Evolutionary conservation across 192 early-diverging fungal species (phyloP).

Genomic region (Entophlyctis luteolus): DNA sequence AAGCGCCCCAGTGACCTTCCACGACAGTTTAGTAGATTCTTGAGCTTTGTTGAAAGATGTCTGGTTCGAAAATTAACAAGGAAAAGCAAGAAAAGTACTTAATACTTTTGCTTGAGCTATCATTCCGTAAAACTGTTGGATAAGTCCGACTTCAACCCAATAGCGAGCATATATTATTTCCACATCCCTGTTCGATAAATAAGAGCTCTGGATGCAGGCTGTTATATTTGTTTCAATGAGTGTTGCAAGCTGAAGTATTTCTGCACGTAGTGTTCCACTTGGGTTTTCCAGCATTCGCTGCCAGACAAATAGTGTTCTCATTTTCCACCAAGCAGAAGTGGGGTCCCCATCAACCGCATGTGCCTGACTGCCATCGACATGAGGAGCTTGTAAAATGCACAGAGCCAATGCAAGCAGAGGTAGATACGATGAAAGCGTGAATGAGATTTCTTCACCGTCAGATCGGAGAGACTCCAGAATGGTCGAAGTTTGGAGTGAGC

Average conservation of each 20-base stretch:
- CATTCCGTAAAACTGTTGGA: conserved; percentile 72
- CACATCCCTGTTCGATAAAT: not conserved
- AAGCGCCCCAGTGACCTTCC: conserved; percentile 83
- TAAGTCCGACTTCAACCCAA: conserved; percentile 75
- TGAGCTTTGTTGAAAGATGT: conserved; percentile 70
- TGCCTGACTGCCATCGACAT: conserved; percentile 45
- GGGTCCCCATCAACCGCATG: conserved; percentile 7
- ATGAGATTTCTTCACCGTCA: conserved; percentile 81
- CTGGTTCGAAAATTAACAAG: conserved; percentile 34
- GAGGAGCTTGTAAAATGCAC: conserved; percentile 62
- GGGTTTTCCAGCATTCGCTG: conserved; percentile 70
- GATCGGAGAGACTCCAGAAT: conserved; percentile 38
- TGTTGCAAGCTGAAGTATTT: conserved; percentile 30
- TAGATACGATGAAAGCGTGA: conserved; percentile 68
- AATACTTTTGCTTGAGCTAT: conserved; percentile 54
- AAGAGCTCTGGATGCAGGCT: not conserved
- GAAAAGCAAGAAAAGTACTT: not conserved
- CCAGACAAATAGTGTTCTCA: conserved; percentile 69
- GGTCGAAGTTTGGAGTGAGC: not conserved
- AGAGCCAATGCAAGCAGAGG: conserved; percentile 66
- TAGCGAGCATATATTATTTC: conserved; percentile 56
- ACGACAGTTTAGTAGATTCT: conserved; percentile 70
- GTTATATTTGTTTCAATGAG: not conserved
- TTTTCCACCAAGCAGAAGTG: conserved; percentile 68
- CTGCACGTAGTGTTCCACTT: conserved; percentile 52